phyloP scores from a whole-genome alignment of 352 stramenopile genomes.

The Pythium aristosporum region DNA sequence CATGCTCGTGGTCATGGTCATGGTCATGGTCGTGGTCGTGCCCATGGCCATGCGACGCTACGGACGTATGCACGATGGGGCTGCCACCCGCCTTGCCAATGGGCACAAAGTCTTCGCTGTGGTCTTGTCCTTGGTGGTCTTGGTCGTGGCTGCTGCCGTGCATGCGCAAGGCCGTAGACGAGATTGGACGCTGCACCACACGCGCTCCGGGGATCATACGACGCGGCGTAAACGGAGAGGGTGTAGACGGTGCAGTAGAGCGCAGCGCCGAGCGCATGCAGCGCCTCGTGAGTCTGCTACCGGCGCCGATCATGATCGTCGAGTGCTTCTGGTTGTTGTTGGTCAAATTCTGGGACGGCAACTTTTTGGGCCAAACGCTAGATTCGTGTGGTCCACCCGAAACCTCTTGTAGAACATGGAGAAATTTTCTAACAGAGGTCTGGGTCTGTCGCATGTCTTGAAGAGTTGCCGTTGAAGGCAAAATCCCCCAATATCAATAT shows the following conservation, averaged over 20 bases:
- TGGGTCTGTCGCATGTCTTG: slow-evolving; percentile 19
- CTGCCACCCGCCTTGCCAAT: slow-evolving; percentile 18
- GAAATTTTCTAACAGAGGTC: slow-evolving; percentile 1
- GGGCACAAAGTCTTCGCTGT: slow-evolving; percentile 37
- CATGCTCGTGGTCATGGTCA: slow-evolving; percentile 20
- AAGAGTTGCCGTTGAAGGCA: slow-evolving; percentile 21
- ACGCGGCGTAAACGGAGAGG: background rate
- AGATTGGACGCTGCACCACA: slow-evolving; percentile 27
- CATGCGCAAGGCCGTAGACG: slow-evolving; percentile 26
- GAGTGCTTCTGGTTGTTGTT: background rate
- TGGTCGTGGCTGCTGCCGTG: slow-evolving; percentile 21
- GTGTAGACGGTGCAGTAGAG: background rate
- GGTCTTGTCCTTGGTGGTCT: slow-evolving; percentile 26
- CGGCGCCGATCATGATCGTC: slow-evolving; percentile 20
- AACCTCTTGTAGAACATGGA: background rate
- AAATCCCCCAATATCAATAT: slow-evolving; percentile 8
- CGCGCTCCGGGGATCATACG: background rate
- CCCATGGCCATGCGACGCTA: slow-evolving; percentile 17
- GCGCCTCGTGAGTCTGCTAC: slow-evolving; percentile 6
- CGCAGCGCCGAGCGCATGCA: slow-evolving; percentile 13
- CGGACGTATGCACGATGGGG: slow-evolving; percentile 10
- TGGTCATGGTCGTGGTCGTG: slow-evolving; percentile 27
- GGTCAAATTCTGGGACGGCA: background rate
- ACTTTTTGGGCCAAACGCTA: background rate
- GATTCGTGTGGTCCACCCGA: slow-evolving; percentile 14